A percentile compares a stretch with the other conserved stretches of the same genome.
These are phyloP conservation scores for Closterium sp. DNA, from an alignment of 139 green algal species.

Conservation along the genomic window DNA sequence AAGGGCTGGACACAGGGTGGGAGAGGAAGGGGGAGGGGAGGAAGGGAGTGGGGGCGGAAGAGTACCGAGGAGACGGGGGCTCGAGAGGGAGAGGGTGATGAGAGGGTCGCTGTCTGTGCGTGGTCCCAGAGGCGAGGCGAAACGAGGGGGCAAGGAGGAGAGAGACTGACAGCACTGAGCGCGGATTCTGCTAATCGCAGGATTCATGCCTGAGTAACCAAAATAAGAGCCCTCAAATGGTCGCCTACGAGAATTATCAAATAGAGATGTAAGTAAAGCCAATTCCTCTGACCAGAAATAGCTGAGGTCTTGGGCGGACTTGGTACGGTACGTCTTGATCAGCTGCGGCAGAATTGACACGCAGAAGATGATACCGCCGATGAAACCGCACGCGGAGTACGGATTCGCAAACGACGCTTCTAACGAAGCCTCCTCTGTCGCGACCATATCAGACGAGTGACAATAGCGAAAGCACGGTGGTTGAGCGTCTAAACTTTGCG, in stretches of 20 bases:
- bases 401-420: not conserved
- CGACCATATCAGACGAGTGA: not conserved
- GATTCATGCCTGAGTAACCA: not conserved
- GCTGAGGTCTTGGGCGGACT: slow-evolving; percentile 11
- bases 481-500: too few species aligned
- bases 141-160: not conserved
- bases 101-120: not conserved
- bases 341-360: not conserved
- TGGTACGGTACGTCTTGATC: not conserved
- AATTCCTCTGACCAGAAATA: slow-evolving; percentile 15
- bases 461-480: not conserved
- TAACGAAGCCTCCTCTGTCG: not conserved
- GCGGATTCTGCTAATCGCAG: not conserved
- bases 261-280: not conserved
- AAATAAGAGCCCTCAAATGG: not conserved
- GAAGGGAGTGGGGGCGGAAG: not conserved
- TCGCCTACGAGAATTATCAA: not conserved
- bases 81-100: too few species aligned
- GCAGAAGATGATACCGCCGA: not conserved
- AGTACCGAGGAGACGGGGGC: too few species aligned
- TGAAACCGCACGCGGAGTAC: not conserved
- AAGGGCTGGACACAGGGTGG: not conserved
- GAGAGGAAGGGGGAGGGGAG: not conserved
- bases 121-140: not conserved
- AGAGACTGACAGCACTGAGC: not conserved